Conservation (phyloP, 2,329 filamentous ascomycete species). For the Endocalyx cinctus region DNA sequence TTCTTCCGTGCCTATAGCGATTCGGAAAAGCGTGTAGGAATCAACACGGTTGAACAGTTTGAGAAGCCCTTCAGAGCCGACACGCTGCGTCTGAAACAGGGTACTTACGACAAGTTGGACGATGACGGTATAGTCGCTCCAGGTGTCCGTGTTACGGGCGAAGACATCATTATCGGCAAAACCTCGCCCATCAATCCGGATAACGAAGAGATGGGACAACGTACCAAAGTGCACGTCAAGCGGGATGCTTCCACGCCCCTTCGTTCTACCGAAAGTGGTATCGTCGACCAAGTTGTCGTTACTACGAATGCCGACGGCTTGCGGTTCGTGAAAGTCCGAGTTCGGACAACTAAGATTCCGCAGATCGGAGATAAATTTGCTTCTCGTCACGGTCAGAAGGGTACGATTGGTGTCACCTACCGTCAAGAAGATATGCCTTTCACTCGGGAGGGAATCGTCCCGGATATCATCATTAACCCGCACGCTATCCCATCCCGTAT, state of each 20-base stretch:
- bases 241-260: slow-evolving; percentile 94
- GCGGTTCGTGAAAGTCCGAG: slow-evolving; percentile 95
- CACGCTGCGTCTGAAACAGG: slow-evolving; percentile 88
- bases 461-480: slow-evolving; percentile 97
- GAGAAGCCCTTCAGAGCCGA: slow-evolving; percentile 90
- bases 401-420: slow-evolving; percentile 98
- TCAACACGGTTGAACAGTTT: slow-evolving; percentile 88
- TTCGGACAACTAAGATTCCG: slow-evolving; percentile 93
- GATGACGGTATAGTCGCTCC: slow-evolving; percentile 93
- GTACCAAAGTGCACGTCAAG: slow-evolving; percentile 85
- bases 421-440: slow-evolving; percentile 99
- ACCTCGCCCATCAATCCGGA: slow-evolving; percentile 92
- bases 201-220: slow-evolving; percentile 86
- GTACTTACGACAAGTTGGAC: slow-evolving; percentile 95
- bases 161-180: slow-evolving; percentile 99
- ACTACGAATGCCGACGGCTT: slow-evolving; percentile 94
- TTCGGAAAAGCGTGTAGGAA: slow-evolving; percentile 91
- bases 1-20: slow-evolving; percentile 98
- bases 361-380: slow-evolving; percentile 99
- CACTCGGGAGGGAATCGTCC: slow-evolving; percentile 81
- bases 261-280: slow-evolving; percentile 92
- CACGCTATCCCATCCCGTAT: slow-evolving; percentile 99
- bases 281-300: slow-evolving; percentile 87
- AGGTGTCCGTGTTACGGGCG: slow-evolving; percentile 89
- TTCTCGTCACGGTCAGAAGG: slow-evolving; percentile 97